Evolutionary conservation across 2,329 filamentous ascomycete species (phyloP).

Genomic region (Hypoxylon sp.): DNA sequence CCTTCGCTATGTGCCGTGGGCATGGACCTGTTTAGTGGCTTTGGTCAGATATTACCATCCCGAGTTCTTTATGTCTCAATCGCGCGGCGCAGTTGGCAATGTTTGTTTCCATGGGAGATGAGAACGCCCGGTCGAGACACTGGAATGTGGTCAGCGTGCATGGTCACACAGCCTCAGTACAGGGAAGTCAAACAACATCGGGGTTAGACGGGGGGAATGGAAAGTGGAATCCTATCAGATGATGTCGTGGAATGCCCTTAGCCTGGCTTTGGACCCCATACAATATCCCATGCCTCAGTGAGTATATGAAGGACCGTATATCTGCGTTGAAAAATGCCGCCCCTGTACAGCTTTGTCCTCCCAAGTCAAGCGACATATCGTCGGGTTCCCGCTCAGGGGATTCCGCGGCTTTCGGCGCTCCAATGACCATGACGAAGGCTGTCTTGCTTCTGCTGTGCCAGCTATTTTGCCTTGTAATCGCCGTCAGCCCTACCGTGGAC

Average conservation of each 20-base stretch:
- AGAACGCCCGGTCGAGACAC: constrained; percentile 17
- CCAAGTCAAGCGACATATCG: constrained; percentile 22
- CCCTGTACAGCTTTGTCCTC: constrained; percentile 11
- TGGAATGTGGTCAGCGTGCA: constrained; percentile 43
- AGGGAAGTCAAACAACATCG: constrained; percentile 28
- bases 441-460: constrained; percentile 45
- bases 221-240: constrained; percentile 35
- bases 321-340: constrained; percentile 21
- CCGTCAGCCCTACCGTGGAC: constrained; percentile 64
- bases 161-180: constrained; percentile 34
- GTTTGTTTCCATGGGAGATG: constrained; percentile 12
- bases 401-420: constrained; percentile 31
- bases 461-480: constrained; percentile 38
- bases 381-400: constrained; percentile 29
- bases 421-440: constrained; percentile 36
- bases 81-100: constrained; percentile 21
- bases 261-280: constrained; percentile 14
- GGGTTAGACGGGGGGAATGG: constrained; percentile 15
- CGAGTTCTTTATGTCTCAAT: constrained; percentile 17
- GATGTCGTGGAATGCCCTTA: constrained; percentile 41
- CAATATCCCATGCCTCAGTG: constrained; percentile 14
- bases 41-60: constrained; percentile 21
- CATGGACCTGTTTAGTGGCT: constrained; percentile 12
- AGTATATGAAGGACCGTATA: constrained; percentile 31
- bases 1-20: constrained; percentile 10